Evolutionary conservation across 2,329 filamentous ascomycete genomes (phyloP), one percentile per base, ranked within the genome.

Genomic region (Xylaria hypoxylon): DNA sequence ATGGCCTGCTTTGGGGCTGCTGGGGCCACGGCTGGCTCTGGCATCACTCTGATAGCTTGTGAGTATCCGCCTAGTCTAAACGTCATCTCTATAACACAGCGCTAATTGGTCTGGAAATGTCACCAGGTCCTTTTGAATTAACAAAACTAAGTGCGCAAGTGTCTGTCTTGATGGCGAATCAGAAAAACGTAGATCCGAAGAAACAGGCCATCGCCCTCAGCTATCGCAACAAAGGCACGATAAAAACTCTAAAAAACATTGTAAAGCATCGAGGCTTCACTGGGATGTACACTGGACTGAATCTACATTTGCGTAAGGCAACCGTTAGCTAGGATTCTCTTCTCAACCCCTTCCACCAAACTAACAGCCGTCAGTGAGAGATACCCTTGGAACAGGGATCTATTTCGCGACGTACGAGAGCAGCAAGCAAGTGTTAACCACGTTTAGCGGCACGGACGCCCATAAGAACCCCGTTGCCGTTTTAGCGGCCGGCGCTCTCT

Each of bases 401-500:
- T 96, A 96, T 78, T 96, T 96, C 76, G 92, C 92, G 81, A 94
- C 93, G 33, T 96, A 96, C 77, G 93, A 96, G 79, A 94, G 91
- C 77, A 88, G 89, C 72, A 96, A 96, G 77, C 92, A 96, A 77
- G 80, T 95, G 26, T 86, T 94, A 69, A 92, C 90, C 22, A 93
- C 92, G 17, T 88, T 92, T 70, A 88, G 87, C 47, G 87, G 91
- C 53, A 90, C 91, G 69, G 86, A 86, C 67, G 89, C 90, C 7
- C 89, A 92, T n/a, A 92, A 91, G 55, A 92, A 91, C 74, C 92
- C 92, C n/a, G 78, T 92, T 61, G 90, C 92, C 17, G 92, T 96
- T 35, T 87, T 94, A 15, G 83, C 90, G 53, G 92, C 93, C 22
- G 93, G 93, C 60, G 93, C 91, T 26, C 82, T 95, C 61, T 96